phyloP scores from a whole-genome alignment of 2,329 filamentous ascomycete species.

The Orbilia brochopaga region DNA sequence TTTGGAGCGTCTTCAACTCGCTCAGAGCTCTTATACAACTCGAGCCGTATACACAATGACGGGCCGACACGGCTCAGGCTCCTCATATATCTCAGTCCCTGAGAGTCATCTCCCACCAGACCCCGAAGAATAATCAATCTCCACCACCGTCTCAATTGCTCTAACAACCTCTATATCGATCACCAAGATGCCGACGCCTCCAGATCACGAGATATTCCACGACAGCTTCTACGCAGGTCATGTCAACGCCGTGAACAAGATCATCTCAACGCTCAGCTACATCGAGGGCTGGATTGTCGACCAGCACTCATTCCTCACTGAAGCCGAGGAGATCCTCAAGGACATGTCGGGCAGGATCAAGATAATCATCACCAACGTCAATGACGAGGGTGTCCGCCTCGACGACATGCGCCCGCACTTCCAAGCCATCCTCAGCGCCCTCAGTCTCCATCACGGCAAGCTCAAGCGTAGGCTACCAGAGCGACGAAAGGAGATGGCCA shows the following conservation, averaged over 20 bases:
- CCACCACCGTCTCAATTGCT: not conserved
- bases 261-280: not conserved
- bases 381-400: not conserved
- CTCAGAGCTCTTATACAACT: no score
- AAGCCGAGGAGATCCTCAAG: not conserved
- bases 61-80: no score
- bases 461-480: not conserved
- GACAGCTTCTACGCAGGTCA: not conserved
- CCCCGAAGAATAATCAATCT: not conserved
- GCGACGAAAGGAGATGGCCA: not conserved
- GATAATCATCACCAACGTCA: not conserved
- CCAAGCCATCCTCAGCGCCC: not conserved
- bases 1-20: no score
- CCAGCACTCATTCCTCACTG: not conserved
- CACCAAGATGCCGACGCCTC: not conserved
- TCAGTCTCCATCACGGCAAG: not conserved
- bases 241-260: not conserved
- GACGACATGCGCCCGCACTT: not conserved
- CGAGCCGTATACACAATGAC: no score
- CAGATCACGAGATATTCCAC: conserved; percentile 25
- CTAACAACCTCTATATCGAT: not conserved
- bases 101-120: no score
- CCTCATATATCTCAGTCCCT: no score
- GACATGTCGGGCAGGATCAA: not conserved
- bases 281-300: conserved; percentile 7